These are phyloP conservation scores for Hyaloperonospora brassicae DNA, from an alignment of 352 stramenopile genomes.

Conservation along the genomic window DNA sequence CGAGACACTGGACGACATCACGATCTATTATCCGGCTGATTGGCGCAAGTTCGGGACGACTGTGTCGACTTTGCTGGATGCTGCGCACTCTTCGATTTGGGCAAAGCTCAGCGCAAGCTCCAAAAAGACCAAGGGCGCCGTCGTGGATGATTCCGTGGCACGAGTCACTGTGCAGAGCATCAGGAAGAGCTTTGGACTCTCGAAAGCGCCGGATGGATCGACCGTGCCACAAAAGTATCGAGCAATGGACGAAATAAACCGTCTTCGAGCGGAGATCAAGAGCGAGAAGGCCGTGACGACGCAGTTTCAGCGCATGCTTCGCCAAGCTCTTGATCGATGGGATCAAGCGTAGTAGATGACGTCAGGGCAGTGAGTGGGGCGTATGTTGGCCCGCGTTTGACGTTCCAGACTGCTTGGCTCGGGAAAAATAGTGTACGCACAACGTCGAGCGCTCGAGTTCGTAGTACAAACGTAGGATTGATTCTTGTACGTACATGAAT, in stretches of 20 bases:
- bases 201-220: slow-evolving; percentile 11
- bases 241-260: slow-evolving; percentile 28
- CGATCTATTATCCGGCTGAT: slow-evolving; percentile 33
- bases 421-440: no score
- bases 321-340: slow-evolving; percentile 44
- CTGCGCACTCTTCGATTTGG: neutral
- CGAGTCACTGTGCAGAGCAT: slow-evolving; percentile 31
- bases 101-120: slow-evolving; percentile 3
- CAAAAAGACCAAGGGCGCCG: slow-evolving; percentile 5
- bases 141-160: slow-evolving; percentile 11
- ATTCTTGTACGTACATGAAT: no score
- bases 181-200: slow-evolving; percentile 31
- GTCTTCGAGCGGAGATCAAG: slow-evolving; percentile 46
- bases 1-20: slow-evolving; percentile 43
- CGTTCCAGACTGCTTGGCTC: no score
- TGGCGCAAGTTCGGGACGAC: slow-evolving; percentile 15
- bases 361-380: no score
- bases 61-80: slow-evolving; percentile 13
- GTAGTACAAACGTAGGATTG: no score
- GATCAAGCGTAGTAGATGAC: slow-evolving; percentile 15
- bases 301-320: slow-evolving; percentile 55
- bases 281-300: slow-evolving; percentile 38
- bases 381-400: no score
- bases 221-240: slow-evolving; percentile 18
- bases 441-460: no score